Evolutionary conservation across 768 basidiomycete genomes (phyloP).

Genomic region (Paxillus involutus): DNA sequence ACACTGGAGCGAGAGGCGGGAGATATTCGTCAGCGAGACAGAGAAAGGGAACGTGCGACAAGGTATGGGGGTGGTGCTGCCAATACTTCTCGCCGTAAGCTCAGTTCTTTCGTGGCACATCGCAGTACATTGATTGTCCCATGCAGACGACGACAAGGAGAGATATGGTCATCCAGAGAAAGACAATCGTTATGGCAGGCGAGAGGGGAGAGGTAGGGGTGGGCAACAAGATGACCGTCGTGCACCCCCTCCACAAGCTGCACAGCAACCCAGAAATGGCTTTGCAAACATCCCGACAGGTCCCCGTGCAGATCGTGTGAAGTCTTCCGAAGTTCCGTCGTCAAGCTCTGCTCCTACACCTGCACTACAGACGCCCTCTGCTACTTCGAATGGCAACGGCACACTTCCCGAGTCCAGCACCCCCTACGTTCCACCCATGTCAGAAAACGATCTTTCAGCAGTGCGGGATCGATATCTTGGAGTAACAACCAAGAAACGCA

Average conservation of each 20-base stretch:
- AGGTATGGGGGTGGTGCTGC: constrained; percentile 44
- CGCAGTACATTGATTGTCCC: constrained; percentile 5
- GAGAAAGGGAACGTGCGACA: constrained; percentile 32
- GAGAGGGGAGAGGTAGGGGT: constrained; percentile 39
- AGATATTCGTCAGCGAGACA: constrained; percentile 54
- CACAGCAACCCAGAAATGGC: constrained; percentile 39
- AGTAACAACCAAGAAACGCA: constrained; percentile 90
- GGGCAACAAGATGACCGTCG: constrained; percentile 38
- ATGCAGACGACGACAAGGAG: constrained; percentile 46
- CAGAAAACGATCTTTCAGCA: constrained; percentile 74
- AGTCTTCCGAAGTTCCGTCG: constrained; percentile 31
- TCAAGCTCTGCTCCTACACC: constrained; percentile 47
- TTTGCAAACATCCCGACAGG: constrained; percentile 80
- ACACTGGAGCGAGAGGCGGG: constrained; percentile 76
- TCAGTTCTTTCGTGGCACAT: neutral
- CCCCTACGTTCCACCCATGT: constrained; percentile 62
- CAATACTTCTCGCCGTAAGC: constrained; percentile 27
- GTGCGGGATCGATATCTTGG: constrained; percentile 95
- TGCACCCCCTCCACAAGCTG: constrained; percentile 26
- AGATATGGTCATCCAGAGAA: constrained; percentile 53
- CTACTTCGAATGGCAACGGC: constrained; percentile 18
- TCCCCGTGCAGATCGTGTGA: constrained; percentile 74
- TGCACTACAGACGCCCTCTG: constrained; percentile 41
- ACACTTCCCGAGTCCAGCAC: constrained; percentile 38
- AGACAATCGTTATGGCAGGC: constrained; percentile 42